Evolutionary conservation across 495 filamentous ascomycete species (phyloP).

Genomic region (Penicillium desertorum): DNA sequence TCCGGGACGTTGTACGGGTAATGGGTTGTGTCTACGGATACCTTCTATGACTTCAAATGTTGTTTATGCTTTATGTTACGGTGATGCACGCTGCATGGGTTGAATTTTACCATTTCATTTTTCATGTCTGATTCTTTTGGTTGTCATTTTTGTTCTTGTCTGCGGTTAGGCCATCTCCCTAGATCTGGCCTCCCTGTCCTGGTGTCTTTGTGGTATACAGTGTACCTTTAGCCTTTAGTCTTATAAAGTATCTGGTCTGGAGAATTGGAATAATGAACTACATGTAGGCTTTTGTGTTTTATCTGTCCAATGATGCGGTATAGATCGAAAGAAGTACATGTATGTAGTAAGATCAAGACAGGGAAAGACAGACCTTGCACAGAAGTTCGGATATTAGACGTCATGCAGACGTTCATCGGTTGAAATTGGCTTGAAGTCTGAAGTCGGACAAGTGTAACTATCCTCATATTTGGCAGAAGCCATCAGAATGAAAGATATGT

Average conservation of each 20-base stretch:
- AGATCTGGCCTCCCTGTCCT: constrained; percentile 16
- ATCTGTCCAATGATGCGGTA: background rate
- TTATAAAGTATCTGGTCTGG: constrained; percentile 20
- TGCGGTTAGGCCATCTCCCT: constrained; percentile 14
- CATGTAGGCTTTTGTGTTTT: constrained; percentile 4
- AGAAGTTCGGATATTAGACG: background rate
- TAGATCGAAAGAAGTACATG: background rate
- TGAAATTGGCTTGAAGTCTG: background rate
- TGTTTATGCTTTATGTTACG: constrained; percentile 11
- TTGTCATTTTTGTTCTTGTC: constrained; percentile 1
- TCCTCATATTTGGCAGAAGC: background rate
- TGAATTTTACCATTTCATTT: background rate
- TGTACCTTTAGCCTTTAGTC: constrained; percentile 13
- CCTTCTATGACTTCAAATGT: constrained; percentile 10
- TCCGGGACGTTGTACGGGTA: background rate
- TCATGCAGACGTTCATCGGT: background rate
- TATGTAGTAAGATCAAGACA: too few relatives aligned
- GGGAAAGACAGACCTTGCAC: background rate
- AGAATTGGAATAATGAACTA: constrained; percentile 25
- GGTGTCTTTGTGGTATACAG: constrained; percentile 23
- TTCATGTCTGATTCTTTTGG: constrained; percentile 7
- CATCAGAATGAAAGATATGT: background rate
- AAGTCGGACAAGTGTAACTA: constrained; percentile 8
- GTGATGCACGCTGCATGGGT: constrained; percentile 26
- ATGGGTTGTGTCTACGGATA: background rate